Evolutionary conservation across 768 basidiomycete species (phyloP).

Genomic region (Bullera alba): DNA sequence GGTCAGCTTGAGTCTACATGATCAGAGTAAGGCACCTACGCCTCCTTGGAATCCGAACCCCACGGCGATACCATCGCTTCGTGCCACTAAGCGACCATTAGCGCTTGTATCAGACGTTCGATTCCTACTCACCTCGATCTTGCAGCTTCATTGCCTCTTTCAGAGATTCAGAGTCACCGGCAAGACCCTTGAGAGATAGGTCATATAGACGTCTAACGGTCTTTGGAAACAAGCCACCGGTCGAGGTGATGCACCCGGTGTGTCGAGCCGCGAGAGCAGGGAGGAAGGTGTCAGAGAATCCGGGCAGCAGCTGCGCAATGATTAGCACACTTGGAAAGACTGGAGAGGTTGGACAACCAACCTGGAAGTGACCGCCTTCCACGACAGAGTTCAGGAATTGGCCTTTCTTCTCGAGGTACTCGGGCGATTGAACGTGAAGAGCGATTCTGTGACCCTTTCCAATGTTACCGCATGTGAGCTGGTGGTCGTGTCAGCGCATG

Average conservation of each 20-base stretch:
- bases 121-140: slow-evolving; percentile 24
- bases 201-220: slow-evolving; percentile 47
- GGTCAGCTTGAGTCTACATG: too few species aligned
- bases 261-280: slow-evolving; percentile 59
- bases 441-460: slow-evolving; percentile 74
- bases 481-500: neutral
- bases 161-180: slow-evolving; percentile 37
- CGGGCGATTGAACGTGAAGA: slow-evolving; percentile 49
- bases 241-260: slow-evolving; percentile 60
- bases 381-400: slow-evolving; percentile 51
- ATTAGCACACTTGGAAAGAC: neutral
- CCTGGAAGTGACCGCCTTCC: slow-evolving; percentile 36
- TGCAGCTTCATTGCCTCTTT: slow-evolving; percentile 44
- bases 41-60: slow-evolving; percentile 45
- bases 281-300: slow-evolving; percentile 62
- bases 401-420: slow-evolving; percentile 36
- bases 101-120: neutral
- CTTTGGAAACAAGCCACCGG: slow-evolving; percentile 48
- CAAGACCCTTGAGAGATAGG: slow-evolving; percentile 37
- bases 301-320: slow-evolving; percentile 55
- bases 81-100: slow-evolving; percentile 26
- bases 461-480: slow-evolving; percentile 76
- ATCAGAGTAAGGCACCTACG: slow-evolving; percentile 10
- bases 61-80: slow-evolving; percentile 46
- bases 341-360: neutral